Conservation (phyloP, 805 yeast genomes). For the Ogataea polymorpha region DNA sequence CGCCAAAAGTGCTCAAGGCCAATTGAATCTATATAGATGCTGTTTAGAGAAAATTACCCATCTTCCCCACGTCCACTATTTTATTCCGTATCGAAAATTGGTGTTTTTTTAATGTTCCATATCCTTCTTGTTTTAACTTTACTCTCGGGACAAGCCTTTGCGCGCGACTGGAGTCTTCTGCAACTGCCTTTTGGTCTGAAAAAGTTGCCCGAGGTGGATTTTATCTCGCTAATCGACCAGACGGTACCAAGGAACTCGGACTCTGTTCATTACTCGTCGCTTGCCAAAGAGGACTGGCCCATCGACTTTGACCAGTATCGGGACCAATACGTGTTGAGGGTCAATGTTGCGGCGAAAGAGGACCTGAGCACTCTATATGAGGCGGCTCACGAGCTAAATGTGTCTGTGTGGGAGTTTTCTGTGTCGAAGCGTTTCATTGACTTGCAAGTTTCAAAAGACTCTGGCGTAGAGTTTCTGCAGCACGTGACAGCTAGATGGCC, state of each 20-base stretch:
- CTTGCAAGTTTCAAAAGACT: constrained; percentile 30
- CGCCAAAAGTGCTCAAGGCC: constrained; percentile 3
- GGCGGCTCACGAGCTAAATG: constrained; percentile 16
- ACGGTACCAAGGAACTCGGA: neutral
- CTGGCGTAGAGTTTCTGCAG: constrained; percentile 25
- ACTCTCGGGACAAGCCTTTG: neutral
- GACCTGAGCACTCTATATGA: constrained; percentile 22
- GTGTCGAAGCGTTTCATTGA: constrained; percentile 44
- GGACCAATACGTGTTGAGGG: constrained; percentile 44
- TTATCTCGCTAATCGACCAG: neutral
- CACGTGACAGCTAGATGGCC: constrained; percentile 5
- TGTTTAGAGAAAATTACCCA: neutral
- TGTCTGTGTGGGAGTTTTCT: constrained; percentile 51
- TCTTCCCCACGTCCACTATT: neutral
- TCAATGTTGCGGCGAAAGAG: constrained; percentile 30
- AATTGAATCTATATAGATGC: neutral
- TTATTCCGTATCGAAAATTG: neutral
- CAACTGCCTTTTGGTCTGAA: neutral
- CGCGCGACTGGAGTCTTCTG: neutral
- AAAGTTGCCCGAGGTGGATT: neutral
- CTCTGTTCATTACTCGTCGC: constrained; percentile 31
- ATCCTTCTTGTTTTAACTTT: constrained; percentile 1
- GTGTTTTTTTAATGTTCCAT: constrained; percentile 3
- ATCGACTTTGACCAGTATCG: constrained; percentile 40
- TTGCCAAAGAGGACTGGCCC: constrained; percentile 34